These are phyloP conservation scores for Cylindrodendrum hubeiense DNA, from an alignment of 2,329 filamentous ascomycete genomes.

Conservation along the genomic window DNA sequence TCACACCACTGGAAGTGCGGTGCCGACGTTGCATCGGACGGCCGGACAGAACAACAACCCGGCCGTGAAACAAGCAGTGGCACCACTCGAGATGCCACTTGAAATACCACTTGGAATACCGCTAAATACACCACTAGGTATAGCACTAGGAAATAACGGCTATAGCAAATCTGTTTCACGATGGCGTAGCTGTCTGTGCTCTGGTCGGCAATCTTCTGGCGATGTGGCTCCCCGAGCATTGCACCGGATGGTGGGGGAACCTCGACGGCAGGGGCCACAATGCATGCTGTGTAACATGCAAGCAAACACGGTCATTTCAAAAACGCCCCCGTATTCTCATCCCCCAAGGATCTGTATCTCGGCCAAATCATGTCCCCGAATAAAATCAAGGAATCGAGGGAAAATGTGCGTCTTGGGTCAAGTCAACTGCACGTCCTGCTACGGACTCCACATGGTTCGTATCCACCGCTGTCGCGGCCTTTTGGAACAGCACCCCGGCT, in stretches of 20 bases:
- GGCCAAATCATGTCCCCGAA: neutral
- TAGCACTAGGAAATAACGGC: neutral
- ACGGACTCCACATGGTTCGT: constrained; percentile 21
- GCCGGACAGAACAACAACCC: too few relatives aligned
- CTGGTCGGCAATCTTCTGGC: neutral
- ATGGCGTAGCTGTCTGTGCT: neutral
- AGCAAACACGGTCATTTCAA: neutral
- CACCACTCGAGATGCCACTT: too few relatives aligned
- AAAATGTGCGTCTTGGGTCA: constrained; percentile 18
- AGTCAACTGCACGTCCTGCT: constrained; percentile 22
- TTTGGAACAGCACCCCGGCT: constrained; percentile 9
- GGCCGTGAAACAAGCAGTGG: neutral
- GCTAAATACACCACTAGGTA: too few relatives aligned
- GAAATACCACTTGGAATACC: too few relatives aligned
- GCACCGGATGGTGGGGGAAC: neutral
- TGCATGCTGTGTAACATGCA: neutral
- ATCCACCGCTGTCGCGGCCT: constrained; percentile 20
- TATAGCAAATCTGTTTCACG: neutral
- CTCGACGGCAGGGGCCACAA: neutral
- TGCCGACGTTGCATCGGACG: neutral
- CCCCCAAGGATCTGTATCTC: neutral
- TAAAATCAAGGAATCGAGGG: neutral
- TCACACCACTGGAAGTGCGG: neutral
- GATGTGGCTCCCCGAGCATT: neutral
- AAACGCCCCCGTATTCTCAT: neutral